Evolutionary conservation across 495 filamentous ascomycete genomes (phyloP).

Genomic region (Apodospora peruviana): DNA sequence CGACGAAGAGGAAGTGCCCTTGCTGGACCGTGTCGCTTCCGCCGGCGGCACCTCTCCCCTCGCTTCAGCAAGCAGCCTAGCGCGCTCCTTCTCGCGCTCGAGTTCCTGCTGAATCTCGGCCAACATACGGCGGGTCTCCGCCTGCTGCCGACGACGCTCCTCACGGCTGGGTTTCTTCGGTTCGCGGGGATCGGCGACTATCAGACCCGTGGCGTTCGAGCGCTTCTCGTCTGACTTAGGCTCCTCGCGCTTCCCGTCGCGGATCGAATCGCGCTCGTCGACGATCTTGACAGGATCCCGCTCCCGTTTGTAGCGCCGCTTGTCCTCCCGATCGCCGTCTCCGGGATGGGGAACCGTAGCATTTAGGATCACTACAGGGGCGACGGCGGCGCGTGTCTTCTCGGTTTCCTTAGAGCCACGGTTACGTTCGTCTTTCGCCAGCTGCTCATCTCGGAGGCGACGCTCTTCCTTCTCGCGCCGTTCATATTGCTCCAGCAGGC

Average conservation of each 20-base stretch:
- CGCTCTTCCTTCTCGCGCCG: conserved; percentile 17
- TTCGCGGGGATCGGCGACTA: background rate
- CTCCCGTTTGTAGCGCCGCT: conserved; percentile 15
- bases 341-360: background rate
- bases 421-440: conserved; percentile 14
- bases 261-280: conserved; percentile 26
- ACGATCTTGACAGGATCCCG: conserved; percentile 16
- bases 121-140: conserved; percentile 19
- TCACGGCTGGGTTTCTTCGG: conserved; percentile 20
- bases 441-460: conserved; percentile 18
- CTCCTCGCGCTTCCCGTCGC: conserved; percentile 2
- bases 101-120: conserved; percentile 23
- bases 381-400: conserved; percentile 5
- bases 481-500: conserved; percentile 11
- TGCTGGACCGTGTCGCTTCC: background rate
- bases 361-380: conserved; percentile 2
- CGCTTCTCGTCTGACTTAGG: conserved; percentile 16
- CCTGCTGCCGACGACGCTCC: conserved; percentile 20
- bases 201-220: conserved; percentile 9
- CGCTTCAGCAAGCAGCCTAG: conserved; percentile 11
- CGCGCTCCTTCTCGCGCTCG: conserved; percentile 21
- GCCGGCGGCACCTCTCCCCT: background rate
- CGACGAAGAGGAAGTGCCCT: conserved; percentile 9
- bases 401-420: conserved; percentile 5
- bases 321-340: conserved; percentile 19